Evolutionary conservation across 2,329 filamentous ascomycete genomes (phyloP), one percentile per base, ranked within the genome.

Genomic region (Apiospora hydei): DNA sequence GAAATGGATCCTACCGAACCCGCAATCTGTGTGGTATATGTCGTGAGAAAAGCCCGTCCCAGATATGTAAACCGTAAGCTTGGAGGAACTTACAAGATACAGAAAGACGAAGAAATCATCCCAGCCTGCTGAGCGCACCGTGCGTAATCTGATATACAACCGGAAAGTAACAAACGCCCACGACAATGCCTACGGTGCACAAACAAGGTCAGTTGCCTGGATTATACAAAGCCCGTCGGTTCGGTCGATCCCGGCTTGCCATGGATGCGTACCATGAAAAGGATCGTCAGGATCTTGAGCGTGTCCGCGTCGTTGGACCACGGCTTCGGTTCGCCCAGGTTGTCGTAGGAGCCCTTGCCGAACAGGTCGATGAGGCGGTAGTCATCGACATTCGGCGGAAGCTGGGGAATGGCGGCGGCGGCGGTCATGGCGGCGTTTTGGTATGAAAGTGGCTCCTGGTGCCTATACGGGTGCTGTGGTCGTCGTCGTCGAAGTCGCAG

Each of bases 81-180:
- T 18, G 34, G 2, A 16, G 24, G 26, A 71, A 71, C 77, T 51
- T 75, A 82, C 78, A 73, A 79, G 72, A 70, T 79, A 81, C 26
- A 82, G 67, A 1, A 81, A 70, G 24, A 83, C 78, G 53, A 82
- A 82, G 0, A 82, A 38, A 72, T 83, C 81, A 68, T 83, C 82
- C 78, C 77, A 81, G 24, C 82, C 81, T 5, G 80, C 70, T 26
- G 78, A 77, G 41, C 72, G 74, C 43, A 81, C 72, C 43, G 77
- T 74, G 26, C 69, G 61, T 34, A 77, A 73, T 18, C 81, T 78
- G 8, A 79, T 77, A 47, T 77, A 79, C 71, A 81, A 47, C 67
- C 79, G 75, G 46, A 80, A 68, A 38, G 46, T 44, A 7, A 80
- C 78, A 67, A 78, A 80, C 30, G 76, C 69, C 72, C 75, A 78